Percentiles rank a stretch among this genome's conserved stretches.
Conservation (phyloP, 2,329 filamentous ascomycete species). For the Apiospora saccharicola region DNA sequence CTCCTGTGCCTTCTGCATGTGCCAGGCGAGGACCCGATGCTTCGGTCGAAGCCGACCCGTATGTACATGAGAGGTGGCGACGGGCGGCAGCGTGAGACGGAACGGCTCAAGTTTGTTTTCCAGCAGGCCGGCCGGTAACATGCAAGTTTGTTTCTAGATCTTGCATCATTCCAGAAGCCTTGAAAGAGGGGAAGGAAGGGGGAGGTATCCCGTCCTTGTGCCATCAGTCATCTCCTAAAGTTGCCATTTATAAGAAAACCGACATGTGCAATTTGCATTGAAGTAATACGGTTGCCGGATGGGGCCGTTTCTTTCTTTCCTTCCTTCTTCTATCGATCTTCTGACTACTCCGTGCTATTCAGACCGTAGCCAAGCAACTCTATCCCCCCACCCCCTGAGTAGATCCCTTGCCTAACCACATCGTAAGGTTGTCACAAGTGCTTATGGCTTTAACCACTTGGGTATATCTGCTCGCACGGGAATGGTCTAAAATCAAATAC, state of each 20-base stretch:
- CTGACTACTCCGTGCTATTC: neutral
- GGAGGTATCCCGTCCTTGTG: neutral
- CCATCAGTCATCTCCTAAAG: slow-evolving; percentile 6
- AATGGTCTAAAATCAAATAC: neutral
- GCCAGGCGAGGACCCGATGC: neutral
- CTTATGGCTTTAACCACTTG: neutral
- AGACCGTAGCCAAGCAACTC: neutral
- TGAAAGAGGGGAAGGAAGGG: neutral
- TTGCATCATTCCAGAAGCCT: neutral
- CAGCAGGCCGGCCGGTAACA: neutral
- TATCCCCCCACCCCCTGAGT: neutral
- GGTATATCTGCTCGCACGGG: neutral
- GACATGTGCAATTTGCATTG: neutral
- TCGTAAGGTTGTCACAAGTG: neutral
- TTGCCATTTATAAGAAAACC: neutral
- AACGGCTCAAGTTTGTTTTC: neutral
- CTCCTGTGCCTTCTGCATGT: neutral
- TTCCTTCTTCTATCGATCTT: neutral
- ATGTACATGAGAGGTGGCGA: neutral
- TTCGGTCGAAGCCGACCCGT: neutral
- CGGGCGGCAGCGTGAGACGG: neutral
- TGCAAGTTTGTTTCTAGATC: neutral
- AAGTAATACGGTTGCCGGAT: neutral
- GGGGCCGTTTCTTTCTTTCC: neutral
- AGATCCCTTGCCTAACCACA: slow-evolving; percentile 7